Percentiles rank a stretch among this genome's conserved stretches.
Conservation (phyloP, 305 asterid genomes). For the Solanum hybrid region DNA sequence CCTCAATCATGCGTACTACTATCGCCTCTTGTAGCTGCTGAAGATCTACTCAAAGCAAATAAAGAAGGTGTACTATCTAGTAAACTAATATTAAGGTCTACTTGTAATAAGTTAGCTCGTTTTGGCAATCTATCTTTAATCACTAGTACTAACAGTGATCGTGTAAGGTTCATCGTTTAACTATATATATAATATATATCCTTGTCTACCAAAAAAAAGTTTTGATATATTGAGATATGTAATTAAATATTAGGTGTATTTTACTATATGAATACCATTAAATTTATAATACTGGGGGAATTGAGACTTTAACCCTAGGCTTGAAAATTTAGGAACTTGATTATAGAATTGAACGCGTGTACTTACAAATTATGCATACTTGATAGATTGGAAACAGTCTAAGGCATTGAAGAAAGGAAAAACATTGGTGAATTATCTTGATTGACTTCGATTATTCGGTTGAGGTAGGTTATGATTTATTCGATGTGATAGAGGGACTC, state of each 20-base stretch:
- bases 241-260: too few species aligned
- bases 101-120: not conserved
- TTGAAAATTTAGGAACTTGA: not conserved
- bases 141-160: not conserved
- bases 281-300: not conserved
- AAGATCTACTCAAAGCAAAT: too few species aligned
- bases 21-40: too few species aligned
- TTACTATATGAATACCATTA: too few species aligned
- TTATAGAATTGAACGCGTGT: too few species aligned
- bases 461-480: not conserved
- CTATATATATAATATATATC: not conserved
- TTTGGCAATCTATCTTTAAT: not conserved
- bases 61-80: not conserved
- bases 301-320: not conserved
- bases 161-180: not conserved
- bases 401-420: too few species aligned
- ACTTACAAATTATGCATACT: too few species aligned
- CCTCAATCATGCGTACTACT: too few species aligned
- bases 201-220: not conserved
- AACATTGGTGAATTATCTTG: not conserved
- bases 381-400: too few species aligned
- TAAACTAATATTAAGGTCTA: not conserved
- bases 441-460: not conserved
- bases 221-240: not conserved
- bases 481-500: not conserved